Conservation (phyloP, 1,284 basidiomycete species). For the Papiliotrema laurentii region DNA sequence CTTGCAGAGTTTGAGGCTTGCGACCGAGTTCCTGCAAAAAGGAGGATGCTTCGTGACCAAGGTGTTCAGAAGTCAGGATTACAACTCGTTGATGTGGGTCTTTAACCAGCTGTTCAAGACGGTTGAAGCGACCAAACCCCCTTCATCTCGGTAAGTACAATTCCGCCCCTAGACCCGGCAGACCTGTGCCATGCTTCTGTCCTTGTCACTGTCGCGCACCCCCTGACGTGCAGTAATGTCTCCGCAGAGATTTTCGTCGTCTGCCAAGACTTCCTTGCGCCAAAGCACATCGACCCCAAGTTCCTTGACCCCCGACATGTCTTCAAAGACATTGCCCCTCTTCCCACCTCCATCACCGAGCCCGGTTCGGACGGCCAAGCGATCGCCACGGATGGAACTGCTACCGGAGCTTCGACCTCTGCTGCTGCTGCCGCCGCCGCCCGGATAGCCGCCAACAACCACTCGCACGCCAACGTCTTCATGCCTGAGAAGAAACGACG, state of each 20-base stretch:
- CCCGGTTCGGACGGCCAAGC: constrained; percentile 1
- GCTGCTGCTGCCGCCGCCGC: constrained; percentile 23
- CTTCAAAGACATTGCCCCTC: constrained; percentile 78
- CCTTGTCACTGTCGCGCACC: no score
- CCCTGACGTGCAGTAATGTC: constrained; percentile 67
- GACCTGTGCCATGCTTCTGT: not conserved
- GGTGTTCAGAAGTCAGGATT: constrained; percentile 97
- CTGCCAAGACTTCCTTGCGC: constrained; percentile 91
- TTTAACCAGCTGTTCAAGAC: constrained; percentile 94
- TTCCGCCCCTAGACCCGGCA: constrained; percentile 1
- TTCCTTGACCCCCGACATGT: constrained; percentile 97
- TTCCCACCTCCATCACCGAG: constrained; percentile 46
- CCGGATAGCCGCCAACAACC: constrained; percentile 30
- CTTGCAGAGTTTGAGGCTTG: constrained; percentile 90
- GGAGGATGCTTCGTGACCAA: constrained; percentile 98
- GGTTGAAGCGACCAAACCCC: constrained; percentile 98
- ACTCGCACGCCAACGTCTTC: constrained; percentile 79
- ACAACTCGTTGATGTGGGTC: constrained; percentile 98
- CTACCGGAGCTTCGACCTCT: constrained; percentile 10
- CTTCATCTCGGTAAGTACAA: constrained; percentile 75
- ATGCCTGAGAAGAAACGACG: constrained; percentile 95
- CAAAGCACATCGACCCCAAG: constrained; percentile 94
- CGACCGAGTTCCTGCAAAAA: constrained; percentile 89
- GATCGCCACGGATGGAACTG: not conserved
- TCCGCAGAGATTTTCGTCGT: constrained; percentile 99